Evolutionary conservation across 768 basidiomycete genomes (phyloP), one percentile per base, ranked within the genome.

Genomic region (Lentinula detonsa): DNA sequence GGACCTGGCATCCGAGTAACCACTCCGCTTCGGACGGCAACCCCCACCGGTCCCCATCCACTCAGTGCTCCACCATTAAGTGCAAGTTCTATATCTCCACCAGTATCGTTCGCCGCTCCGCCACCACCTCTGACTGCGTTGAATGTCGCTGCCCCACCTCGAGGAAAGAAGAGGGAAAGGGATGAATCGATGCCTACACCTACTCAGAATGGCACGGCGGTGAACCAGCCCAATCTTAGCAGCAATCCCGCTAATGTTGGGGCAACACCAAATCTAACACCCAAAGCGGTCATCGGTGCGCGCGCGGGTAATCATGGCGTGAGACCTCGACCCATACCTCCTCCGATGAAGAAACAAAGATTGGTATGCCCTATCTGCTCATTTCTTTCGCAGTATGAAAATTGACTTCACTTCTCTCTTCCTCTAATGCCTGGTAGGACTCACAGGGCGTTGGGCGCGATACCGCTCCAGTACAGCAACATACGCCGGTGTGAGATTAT

Each of bases 321-420:
- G 13, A 77, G 85, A 59, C 87, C 88, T 33, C 78, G 89, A 28
- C 37, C 40, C 3, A 56, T 56, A 57, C 87, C 88, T 33, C 78
- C 88, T 23, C 37, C 40, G 37, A 56, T 56, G 18, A 91, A 91
- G 80, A 91, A 88, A 73, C 87, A 85, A 68, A 80, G 87, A 63
- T 77, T 88, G 84, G 89, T 90, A 65, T 67, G 85, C 78, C 46
- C 45, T 48, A 45, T 46, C 39, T 60, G 15, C 58, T 10, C 37
- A 59, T 54, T 63, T 64, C n/a, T 52, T 46, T 61, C 59, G 45
- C 21, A 52, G 43, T 56, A 21, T 39, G 39, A 33, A 51, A 35
- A 42, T 40, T 42, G 42, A n/a, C 45, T 33, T 39, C 35, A 42
- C 66, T 57, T 60, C 34, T 49, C 54, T 55, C 57, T 13, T 43